A percentile compares a stretch with the other conserved stretches of the same genome.
Conservation (phyloP, 108 stramenopile species). For the Skeletonema tropicum region DNA sequence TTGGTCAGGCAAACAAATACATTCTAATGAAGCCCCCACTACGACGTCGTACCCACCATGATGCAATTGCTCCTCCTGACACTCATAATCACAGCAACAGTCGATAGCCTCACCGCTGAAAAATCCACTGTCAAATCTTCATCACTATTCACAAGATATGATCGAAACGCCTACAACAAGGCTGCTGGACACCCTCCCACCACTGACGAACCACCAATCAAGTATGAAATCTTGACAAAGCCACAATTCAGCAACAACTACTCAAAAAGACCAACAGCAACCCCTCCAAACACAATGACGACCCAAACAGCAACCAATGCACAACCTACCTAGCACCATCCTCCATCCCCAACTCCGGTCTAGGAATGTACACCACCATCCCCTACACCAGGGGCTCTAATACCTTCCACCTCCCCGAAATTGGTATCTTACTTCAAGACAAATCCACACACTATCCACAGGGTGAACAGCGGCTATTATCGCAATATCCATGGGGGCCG, state of each 20-base stretch:
- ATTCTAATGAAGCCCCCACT: too few relatives aligned
- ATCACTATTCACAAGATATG: background rate
- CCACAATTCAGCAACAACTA: background rate
- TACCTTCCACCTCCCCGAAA: slow-evolving; percentile 14
- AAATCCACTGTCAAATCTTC: background rate
- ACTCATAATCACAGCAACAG: background rate
- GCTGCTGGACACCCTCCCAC: background rate
- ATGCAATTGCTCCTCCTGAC: background rate
- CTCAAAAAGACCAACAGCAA: background rate
- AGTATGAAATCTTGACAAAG: slow-evolving; percentile 1
- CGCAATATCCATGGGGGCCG: slow-evolving; percentile 25
- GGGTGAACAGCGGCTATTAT: background rate
- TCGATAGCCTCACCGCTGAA: background rate
- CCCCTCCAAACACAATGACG: background rate
- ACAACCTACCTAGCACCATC: slow-evolving; percentile 67
- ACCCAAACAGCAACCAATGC: slow-evolving; percentile 45
- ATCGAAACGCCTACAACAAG: background rate
- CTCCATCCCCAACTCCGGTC: slow-evolving; percentile 70
- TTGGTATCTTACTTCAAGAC: slow-evolving; percentile 33
- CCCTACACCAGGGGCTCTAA: background rate
- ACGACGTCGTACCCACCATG: background rate
- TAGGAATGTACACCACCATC: slow-evolving; percentile 68
- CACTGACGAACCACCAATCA: background rate
- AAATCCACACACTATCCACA: slow-evolving; percentile 5
- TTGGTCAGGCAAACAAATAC: too few relatives aligned